Conservation (phyloP, 495 filamentous ascomycete species). For the Aspergillus asperescens region DNA sequence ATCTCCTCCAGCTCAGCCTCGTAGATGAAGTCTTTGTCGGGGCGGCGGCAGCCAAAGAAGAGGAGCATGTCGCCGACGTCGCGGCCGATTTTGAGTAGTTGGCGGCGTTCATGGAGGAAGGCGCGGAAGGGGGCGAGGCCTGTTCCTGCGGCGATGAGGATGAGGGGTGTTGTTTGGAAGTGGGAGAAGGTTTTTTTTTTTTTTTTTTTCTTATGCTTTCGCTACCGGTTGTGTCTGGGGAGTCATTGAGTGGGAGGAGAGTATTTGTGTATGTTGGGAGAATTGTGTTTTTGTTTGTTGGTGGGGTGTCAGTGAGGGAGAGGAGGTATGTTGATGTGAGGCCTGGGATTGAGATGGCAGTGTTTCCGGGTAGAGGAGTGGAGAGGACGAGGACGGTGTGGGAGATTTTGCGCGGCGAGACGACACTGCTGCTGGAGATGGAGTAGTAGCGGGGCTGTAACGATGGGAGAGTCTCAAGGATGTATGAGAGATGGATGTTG, state of each 20-base stretch:
- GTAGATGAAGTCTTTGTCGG: slow-evolving; percentile 42
- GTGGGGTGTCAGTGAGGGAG: slow-evolving; percentile 24
- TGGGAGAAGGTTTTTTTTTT: slow-evolving; percentile 37
- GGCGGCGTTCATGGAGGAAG: slow-evolving; percentile 41
- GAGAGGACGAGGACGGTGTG: slow-evolving; percentile 42
- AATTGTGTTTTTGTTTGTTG: slow-evolving; percentile 23
- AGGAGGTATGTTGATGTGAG: slow-evolving; percentile 48
- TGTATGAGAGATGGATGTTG: slow-evolving; percentile 38
- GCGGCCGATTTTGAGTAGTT: slow-evolving; percentile 34
- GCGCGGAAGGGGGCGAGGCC: slow-evolving; percentile 46
- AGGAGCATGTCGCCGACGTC: slow-evolving; percentile 38
- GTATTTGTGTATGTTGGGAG: slow-evolving; percentile 19
- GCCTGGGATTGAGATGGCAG: slow-evolving; percentile 33
- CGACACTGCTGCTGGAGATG: slow-evolving; percentile 47
- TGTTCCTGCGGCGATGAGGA: slow-evolving; percentile 47
- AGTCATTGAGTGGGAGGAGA: slow-evolving; percentile 28
- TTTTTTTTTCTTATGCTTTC: background rate
- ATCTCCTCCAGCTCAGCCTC: slow-evolving; percentile 32
- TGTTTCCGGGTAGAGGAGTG: slow-evolving; percentile 21
- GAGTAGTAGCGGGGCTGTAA: slow-evolving; percentile 50
- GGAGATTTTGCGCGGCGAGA: slow-evolving; percentile 37
- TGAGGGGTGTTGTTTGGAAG: slow-evolving; percentile 26
- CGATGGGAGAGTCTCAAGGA: slow-evolving; percentile 39
- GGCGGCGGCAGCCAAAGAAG: slow-evolving; percentile 43
- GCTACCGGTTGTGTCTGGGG: slow-evolving; percentile 20